Evolutionary conservation across 306 rosid genomes (phyloP).

Genomic region (Comarum palustre): DNA sequence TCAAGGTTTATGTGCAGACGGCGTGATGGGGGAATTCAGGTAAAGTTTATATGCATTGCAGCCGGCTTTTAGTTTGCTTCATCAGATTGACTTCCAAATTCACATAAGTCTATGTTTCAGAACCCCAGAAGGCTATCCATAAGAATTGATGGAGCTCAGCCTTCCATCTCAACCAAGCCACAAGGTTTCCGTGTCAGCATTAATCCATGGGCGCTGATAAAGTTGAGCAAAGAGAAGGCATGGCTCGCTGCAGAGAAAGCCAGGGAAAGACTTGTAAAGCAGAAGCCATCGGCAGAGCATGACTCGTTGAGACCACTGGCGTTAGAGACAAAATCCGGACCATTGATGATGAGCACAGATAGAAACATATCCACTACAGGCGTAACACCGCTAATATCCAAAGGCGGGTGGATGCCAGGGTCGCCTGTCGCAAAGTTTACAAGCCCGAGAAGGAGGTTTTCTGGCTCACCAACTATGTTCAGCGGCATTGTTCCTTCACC

Average conservation of each 20-base stretch:
- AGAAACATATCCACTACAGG: slow-evolving; percentile 25
- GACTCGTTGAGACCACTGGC: slow-evolving; percentile 71
- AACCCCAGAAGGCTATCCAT: slow-evolving; percentile 61
- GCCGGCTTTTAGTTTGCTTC: background rate
- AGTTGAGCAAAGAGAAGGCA: slow-evolving; percentile 81
- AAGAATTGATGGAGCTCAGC: slow-evolving; percentile 63
- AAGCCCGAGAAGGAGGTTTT: slow-evolving; percentile 84
- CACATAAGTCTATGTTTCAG: slow-evolving; percentile 37
- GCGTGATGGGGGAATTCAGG: slow-evolving; percentile 37
- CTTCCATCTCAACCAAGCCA: slow-evolving; percentile 45
- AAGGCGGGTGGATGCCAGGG: slow-evolving; percentile 45
- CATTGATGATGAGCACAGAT: slow-evolving; percentile 33
- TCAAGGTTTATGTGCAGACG: slow-evolving; percentile 70
- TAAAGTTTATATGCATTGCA: slow-evolving; percentile 23
- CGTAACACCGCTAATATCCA: slow-evolving; percentile 37
- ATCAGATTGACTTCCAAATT: slow-evolving; percentile 4
- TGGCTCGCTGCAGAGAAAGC: slow-evolving; percentile 75
- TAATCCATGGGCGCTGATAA: slow-evolving; percentile 80
- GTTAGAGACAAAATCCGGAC: slow-evolving; percentile 64
- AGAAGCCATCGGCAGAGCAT: slow-evolving; percentile 42
- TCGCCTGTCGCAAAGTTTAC: slow-evolving; percentile 64
- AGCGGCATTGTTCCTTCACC: slow-evolving; percentile 57
- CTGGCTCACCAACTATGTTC: slow-evolving; percentile 57
- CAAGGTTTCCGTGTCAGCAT: slow-evolving; percentile 67
- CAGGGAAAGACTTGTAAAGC: slow-evolving; percentile 59